Evolutionary conservation across 2,329 filamentous ascomycete genomes (phyloP), one percentile per base, ranked within the genome.

Genomic region (Didymella sp.): DNA sequence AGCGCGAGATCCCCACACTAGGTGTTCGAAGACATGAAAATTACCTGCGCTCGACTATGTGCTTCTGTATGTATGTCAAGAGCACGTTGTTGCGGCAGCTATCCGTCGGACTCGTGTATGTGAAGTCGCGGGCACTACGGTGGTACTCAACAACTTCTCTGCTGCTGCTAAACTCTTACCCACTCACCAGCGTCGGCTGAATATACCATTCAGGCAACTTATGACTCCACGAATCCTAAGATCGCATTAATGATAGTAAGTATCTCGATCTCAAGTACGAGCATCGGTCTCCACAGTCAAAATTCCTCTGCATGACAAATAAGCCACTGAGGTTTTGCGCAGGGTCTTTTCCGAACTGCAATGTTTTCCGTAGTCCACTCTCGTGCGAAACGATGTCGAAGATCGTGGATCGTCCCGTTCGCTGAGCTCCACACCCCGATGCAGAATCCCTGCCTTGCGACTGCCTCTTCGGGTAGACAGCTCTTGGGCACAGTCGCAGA

Each of bases 351-450:
- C 21, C 24, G 33, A 35, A 35, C 11, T 33, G 8, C 31, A 25
- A 37, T 46, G 41, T 25, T 46, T 27, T 31, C 51, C 43, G 44
- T 22, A 57, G 48, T 15, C 43, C 43, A 57, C 47, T 22, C 40
- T 53, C 17, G 55, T 51, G 40, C 27, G 30, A 53, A 41, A 59
- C 42, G 54, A 53, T 40, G 35, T 24, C 52, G 62, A 59, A 50
- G 56, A 65, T 60, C 59, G 62, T 63, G 44, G 60, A 66, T 64
- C 60, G 48, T 58, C 60, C 63, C 63, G 59, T 58, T 59, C 48
- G 43, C 51, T 56, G 55, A 46, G 62, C 44, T 58, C 58, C 61
- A 61, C 59, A 42, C 19, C 43, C 37, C 25, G 42, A 58, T 45
- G 49, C 41, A 50, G 45, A 49, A 61, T 54, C 61, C 62, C 56